Conservation (phyloP, 2,329 filamentous ascomycete genomes). For the Pseudogymnoascus sp. region DNA sequence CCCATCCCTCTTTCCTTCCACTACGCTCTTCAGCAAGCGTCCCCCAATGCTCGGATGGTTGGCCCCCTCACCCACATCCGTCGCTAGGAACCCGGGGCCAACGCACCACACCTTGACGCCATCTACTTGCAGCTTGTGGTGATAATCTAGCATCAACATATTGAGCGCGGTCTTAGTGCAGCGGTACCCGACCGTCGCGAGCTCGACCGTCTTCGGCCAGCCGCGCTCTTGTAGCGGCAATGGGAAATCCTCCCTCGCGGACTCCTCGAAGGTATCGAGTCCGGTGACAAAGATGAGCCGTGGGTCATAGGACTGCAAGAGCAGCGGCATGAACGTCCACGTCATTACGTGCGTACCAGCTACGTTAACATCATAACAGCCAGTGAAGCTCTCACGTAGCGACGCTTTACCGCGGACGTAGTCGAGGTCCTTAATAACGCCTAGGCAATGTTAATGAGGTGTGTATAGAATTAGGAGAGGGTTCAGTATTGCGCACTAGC, state of each 20-base stretch:
- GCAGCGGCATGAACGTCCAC: slow-evolving; percentile 29
- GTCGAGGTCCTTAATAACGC: slow-evolving; percentile 28
- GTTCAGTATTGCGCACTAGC: slow-evolving; percentile 18
- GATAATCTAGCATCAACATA: slow-evolving; percentile 44
- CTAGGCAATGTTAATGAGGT: slow-evolving; percentile 12
- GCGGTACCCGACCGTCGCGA: slow-evolving; percentile 32
- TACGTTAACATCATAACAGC: slow-evolving; percentile 30
- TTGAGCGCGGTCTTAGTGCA: slow-evolving; percentile 40
- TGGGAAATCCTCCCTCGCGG: slow-evolving; percentile 22
- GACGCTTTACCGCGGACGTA: slow-evolving; percentile 24
- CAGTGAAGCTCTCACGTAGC: slow-evolving; percentile 22
- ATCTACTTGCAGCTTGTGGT: slow-evolving; percentile 38
- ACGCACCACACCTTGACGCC: slow-evolving; percentile 45
- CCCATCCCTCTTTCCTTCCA: slow-evolving; percentile 36
- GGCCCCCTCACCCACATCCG: slow-evolving; percentile 35
- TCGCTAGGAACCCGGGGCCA: slow-evolving; percentile 43
- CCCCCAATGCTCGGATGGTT: slow-evolving; percentile 33
- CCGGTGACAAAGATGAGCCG: slow-evolving; percentile 42
- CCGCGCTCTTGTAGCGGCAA: slow-evolving; percentile 26
- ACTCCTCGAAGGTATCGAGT: slow-evolving; percentile 29
- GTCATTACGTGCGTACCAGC: slow-evolving; percentile 27
- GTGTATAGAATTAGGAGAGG: not conserved
- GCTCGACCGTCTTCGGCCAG: slow-evolving; percentile 35
- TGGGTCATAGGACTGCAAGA: slow-evolving; percentile 37
- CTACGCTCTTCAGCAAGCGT: slow-evolving; percentile 32